Evolutionary conservation across 2,329 filamentous ascomycete species (phyloP), one percentile per base, ranked within the genome.

Genomic region (Lecanicillium sp.): DNA sequence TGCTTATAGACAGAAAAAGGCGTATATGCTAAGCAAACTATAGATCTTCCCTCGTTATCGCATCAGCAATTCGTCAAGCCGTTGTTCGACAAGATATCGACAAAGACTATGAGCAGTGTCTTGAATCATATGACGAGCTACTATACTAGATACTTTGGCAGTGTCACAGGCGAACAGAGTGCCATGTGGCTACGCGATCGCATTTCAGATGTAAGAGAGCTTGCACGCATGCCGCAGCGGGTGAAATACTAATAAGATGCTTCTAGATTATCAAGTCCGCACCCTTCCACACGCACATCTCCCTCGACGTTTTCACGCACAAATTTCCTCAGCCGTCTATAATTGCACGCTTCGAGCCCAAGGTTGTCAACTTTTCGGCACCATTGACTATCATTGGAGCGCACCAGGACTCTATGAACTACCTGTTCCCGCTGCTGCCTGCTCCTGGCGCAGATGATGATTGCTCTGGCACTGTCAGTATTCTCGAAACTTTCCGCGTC

Each of bases 391-490:
- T 85, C 22, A 72, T 85, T 47, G 80, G 82, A 40, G 79, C 80
- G 3, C 80, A 85, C 54, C 80, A 84, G 50, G 82, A 86, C 57
- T 83, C 78, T 52, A 83, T 85, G 55, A 86, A 86, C 55, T 66
- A 85, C 42, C 78, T 82, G 51, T 66, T 85, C 31, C 82, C 81
- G 0, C 62, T 84, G 30, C 68, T 85, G 13, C 74, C 77, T 15
- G 82, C 82, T 0, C 83, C 83, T 0, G 82, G 82, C 32, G 82
- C 82, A 12, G 83, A 86, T 48, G 83, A 87, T 45, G 82, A 86
- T 52, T 78, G 80, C 35, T 80, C 77, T 43, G 80, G 79, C 32
- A 82, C 81, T 0, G 80, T 85, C 28, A 85, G 80, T 8, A 86
- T 85, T 43, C 69, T 86, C 9, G 82, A 87, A 56, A 78, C 80